Evolutionary conservation across 2,329 filamentous ascomycete species (phyloP), one percentile per base, ranked within the genome.

Genomic region (Shiraia sp.): DNA sequence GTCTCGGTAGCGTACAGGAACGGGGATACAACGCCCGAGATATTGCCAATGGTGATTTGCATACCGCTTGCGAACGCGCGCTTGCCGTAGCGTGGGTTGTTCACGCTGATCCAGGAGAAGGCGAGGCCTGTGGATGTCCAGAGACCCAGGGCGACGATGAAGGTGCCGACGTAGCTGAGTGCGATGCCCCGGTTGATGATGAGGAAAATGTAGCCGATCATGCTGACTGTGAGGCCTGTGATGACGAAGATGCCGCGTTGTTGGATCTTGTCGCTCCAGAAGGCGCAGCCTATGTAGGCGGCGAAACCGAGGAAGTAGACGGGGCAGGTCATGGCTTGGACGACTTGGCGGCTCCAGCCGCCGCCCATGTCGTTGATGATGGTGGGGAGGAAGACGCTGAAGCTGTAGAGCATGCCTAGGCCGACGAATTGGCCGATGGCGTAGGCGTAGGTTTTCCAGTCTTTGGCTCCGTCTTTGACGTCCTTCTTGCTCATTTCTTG

Each of bases 161-260:
- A 66, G 10, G 51, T 55, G 24, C 61, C 61, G 2, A 55, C 49
- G 10, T 59, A 62, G 32, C 55, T 59, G 1, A 59, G 32, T 0
- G 37, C 51, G 15, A 51, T 38, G 1, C 51, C 51, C 36, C 46
- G 39, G 14, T 57, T 51, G 8, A 49, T 32, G 10, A 59, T 55
- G 7, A 59, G 45, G 34, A 81, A 70, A 12, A 72, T 70, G 51
- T 79, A 81, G 0, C 78, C 78, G 1, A 75, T 55, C 16, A 75
- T 67, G 13, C 73, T 74, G 3, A 79, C 51, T 15, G 52, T 19
- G 8, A 55, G 51, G 3, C 57, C 53, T 2, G 45, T 44, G 10
- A 61, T 44, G 26, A 62, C 54, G 45, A 60, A 66, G 10, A 63
- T 43, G 10, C 57, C 62, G 24, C 60, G 47, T 10, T 55, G 53